These are phyloP conservation scores for Neonectria sp. DNA, from an alignment of 2,329 filamentous ascomycete genomes.

Conservation along the genomic window DNA sequence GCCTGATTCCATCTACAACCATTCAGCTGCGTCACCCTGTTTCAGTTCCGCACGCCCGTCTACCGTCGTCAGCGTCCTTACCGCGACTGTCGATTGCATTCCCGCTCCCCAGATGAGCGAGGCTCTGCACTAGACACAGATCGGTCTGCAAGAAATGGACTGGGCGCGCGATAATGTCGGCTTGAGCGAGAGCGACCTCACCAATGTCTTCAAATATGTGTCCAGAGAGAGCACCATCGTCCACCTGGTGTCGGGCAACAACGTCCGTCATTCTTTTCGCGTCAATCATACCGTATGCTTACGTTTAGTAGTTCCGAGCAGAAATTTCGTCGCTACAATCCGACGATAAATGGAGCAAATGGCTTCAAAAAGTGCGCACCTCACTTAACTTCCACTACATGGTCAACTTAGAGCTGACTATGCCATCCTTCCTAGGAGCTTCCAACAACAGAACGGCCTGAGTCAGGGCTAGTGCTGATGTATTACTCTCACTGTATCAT, in stretches of 20 bases:
- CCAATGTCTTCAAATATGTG: slow-evolving; percentile 18
- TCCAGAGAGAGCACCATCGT: slow-evolving; percentile 19
- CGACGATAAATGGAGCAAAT: not conserved
- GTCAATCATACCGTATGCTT: not conserved
- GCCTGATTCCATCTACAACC: no score
- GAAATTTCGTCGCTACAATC: not conserved
- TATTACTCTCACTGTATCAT: not conserved
- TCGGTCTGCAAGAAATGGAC: slow-evolving; percentile 3
- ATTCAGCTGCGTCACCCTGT: no score
- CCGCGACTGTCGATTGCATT: not conserved
- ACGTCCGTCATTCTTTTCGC: not conserved
- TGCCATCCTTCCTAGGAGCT: not conserved
- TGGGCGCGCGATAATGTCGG: slow-evolving; percentile 6
- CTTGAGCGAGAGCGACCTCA: slow-evolving; percentile 10
- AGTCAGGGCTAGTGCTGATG: not conserved
- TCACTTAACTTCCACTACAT: not conserved
- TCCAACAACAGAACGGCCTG: not conserved
- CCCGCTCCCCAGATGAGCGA: not conserved
- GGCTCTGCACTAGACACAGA: not conserved
- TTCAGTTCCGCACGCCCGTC: no score
- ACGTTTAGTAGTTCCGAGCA: not conserved
- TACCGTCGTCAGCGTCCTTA: not conserved
- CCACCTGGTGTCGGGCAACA: not conserved
- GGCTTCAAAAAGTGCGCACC: not conserved
- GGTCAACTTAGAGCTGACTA: not conserved